Conservation (phyloP, 768 basidiomycete species). For the Pleurotus tuoliensis region DNA sequence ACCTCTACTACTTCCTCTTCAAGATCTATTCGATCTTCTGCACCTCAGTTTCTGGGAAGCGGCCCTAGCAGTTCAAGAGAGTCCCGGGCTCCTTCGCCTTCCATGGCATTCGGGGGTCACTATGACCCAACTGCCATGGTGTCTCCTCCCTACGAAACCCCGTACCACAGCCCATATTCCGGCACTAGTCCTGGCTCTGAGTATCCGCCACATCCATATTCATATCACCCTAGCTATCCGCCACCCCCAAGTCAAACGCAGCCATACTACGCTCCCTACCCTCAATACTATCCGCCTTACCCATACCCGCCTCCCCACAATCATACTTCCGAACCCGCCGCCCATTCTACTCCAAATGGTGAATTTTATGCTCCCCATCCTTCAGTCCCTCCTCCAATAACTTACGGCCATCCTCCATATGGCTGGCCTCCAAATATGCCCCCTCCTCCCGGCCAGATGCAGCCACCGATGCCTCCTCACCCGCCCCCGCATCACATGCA, state of each 20-base stretch:
- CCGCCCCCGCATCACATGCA: conserved; percentile 17
- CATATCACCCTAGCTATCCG: conserved; percentile 32
- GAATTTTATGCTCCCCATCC: conserved; percentile 28
- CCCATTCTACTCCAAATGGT: conserved; percentile 21
- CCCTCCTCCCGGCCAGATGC: conserved; percentile 12
- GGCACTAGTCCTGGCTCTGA: conserved; percentile 32
- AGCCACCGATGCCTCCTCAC: conserved; percentile 6
- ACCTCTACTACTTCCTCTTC: conserved; percentile 54
- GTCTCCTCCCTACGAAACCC: conserved; percentile 43
- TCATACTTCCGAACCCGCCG: conserved; percentile 25
- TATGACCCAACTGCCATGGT: conserved; percentile 54
- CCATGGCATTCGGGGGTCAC: conserved; percentile 69
- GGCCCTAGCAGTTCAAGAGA: conserved; percentile 63
- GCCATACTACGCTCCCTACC: conserved; percentile 16
- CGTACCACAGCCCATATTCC: conserved; percentile 30
- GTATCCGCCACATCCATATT: conserved; percentile 48
- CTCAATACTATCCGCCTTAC: conserved; percentile 35
- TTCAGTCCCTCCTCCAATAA: conserved; percentile 23
- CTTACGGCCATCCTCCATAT: conserved; percentile 29
- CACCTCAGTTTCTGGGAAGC: conserved; percentile 43
- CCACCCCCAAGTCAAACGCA: conserved; percentile 9
- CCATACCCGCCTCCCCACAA: conserved; percentile 36
- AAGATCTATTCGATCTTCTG: conserved; percentile 54
- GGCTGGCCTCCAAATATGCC: conserved; percentile 33
- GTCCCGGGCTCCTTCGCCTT: conserved; percentile 72